Base-by-base conservation (phyloP, 352 stramenopile genomes). In the Globisporangium echinulatum region DNA sequence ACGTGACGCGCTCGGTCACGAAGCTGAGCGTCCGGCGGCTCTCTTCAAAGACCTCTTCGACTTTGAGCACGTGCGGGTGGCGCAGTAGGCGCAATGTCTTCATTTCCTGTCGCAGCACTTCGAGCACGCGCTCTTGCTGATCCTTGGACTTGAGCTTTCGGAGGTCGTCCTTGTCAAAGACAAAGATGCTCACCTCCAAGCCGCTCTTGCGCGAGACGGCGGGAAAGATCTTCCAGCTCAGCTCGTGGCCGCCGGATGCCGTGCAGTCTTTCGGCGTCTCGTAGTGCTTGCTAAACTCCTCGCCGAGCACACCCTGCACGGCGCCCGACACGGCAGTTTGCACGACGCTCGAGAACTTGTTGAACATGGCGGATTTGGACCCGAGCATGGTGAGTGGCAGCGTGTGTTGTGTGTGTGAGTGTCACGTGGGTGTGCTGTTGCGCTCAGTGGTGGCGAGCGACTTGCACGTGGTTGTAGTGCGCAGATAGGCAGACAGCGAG, bases 11-110 rank as follows among this genome's bases (percentile, higher is more conserved):
- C 65, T 97, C 89, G 5, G 89, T 96, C 42, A 96, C 89, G 67
- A 97, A 97, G 52, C 83, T 88, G 39, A 97, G 73, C 55, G 85
- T 87, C 56, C 86, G 85, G 15, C 85, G 77, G 49, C 71, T 91
- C 59, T 94, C 88, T 50, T 97, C 89, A 66, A 91, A 94, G 36
- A 95, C 82, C 63, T 97, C 89, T 62, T 94, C 87, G 49, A 94
- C 86, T 62, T 96, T 94, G 59, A 97, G 79, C 67, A 96, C 86
- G 56, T 94, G 81, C 53, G 88, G 87, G 61, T 96, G 86, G 19
- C 88, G 86, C 62, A 96, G 72, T 58, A 96, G 54, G 0, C 87
- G 83, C 52, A 93, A 63, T 56, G 80, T 91, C 71, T 93, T 94
- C 77, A 96, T 92, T 49, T 96, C 87, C 52, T 93, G 83, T 39